phyloP scores from a whole-genome alignment of 108 stramenopile species.

The Nitzschia inconspicua region DNA sequence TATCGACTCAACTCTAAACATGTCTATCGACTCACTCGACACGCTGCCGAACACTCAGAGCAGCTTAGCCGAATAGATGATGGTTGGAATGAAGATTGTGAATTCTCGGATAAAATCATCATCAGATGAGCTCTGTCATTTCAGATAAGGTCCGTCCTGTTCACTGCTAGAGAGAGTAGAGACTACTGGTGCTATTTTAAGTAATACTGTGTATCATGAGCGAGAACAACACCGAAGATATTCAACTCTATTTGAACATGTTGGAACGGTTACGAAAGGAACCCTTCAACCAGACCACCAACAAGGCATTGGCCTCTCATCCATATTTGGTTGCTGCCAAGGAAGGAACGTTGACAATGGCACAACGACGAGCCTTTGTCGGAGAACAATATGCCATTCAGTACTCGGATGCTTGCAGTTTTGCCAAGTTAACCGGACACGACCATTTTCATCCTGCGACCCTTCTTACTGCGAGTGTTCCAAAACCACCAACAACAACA shows the following conservation, averaged over 20 bases:
- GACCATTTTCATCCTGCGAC: slow-evolving; percentile 6
- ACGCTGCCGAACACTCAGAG: too few species aligned
- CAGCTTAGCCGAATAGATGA: too few species aligned
- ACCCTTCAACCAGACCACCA: slow-evolving; percentile 25
- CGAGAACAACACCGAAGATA: not conserved
- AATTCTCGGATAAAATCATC: not conserved
- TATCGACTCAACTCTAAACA: too few species aligned
- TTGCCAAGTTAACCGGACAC: slow-evolving; percentile 32
- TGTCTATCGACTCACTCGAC: too few species aligned
- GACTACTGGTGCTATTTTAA: too few species aligned
- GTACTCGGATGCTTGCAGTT: slow-evolving; percentile 26
- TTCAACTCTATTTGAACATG: slow-evolving; percentile 15
- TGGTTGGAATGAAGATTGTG: not conserved
- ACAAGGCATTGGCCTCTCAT: slow-evolving; percentile 12
- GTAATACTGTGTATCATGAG: too few species aligned
- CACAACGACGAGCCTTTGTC: slow-evolving; percentile 33
- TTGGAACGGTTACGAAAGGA: slow-evolving; percentile 16
- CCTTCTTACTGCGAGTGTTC: slow-evolving; percentile 14
- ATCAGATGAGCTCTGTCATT: too few species aligned
- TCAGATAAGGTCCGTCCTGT: too few species aligned
- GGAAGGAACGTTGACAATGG: slow-evolving; percentile 20
- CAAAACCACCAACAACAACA: not conserved
- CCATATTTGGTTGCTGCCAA: slow-evolving; percentile 30
- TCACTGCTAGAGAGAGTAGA: too few species aligned
- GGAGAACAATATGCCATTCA: slow-evolving; percentile 32